Conservation (phyloP, 495 filamentous ascomycete species). For the Aspergillus wentii region DNA sequence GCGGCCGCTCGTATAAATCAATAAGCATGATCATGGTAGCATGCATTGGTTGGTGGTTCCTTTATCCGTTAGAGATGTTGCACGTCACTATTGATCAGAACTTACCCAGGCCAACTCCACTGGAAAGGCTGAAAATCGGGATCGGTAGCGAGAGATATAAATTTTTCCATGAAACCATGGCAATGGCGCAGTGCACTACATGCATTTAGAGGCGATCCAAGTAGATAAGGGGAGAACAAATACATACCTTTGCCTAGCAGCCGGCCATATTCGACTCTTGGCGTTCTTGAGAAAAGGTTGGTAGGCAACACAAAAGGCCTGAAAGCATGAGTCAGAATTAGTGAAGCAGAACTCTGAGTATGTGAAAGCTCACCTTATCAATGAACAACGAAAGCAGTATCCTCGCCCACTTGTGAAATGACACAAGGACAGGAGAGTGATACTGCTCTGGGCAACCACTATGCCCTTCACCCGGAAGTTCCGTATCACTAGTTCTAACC, state of each 20-base stretch:
- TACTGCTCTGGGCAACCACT: constrained; percentile 40
- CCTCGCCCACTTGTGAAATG: constrained; percentile 43
- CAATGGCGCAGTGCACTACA: constrained; percentile 48
- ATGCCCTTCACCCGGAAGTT: constrained; percentile 33
- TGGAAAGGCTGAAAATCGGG: constrained; percentile 51
- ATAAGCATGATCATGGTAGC: constrained; percentile 55
- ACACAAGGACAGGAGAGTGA: constrained; percentile 37
- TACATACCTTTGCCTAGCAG: constrained; percentile 45
- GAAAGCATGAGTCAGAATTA: neutral
- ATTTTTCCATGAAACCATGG: constrained; percentile 52
- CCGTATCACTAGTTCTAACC: constrained; percentile 16
- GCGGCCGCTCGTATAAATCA: constrained; percentile 49
- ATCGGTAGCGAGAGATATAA: constrained; percentile 47
- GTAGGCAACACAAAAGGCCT: constrained; percentile 51
- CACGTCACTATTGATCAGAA: no score
- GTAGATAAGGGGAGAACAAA: neutral
- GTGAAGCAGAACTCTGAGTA: neutral
- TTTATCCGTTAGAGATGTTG: no score
- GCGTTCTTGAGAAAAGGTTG: constrained; percentile 53
- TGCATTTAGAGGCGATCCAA: constrained; percentile 5
- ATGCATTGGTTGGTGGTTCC: constrained; percentile 54
- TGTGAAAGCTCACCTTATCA: constrained; percentile 30
- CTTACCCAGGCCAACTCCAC: constrained; percentile 58
- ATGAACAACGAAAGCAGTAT: constrained; percentile 42
- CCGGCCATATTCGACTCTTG: constrained; percentile 50